A percentile compares a stretch with the other conserved stretches of the same genome.
Evolutionary conservation across 2,329 filamentous ascomycete species (phyloP).

Genomic region (Fusarium verrucosum): DNA sequence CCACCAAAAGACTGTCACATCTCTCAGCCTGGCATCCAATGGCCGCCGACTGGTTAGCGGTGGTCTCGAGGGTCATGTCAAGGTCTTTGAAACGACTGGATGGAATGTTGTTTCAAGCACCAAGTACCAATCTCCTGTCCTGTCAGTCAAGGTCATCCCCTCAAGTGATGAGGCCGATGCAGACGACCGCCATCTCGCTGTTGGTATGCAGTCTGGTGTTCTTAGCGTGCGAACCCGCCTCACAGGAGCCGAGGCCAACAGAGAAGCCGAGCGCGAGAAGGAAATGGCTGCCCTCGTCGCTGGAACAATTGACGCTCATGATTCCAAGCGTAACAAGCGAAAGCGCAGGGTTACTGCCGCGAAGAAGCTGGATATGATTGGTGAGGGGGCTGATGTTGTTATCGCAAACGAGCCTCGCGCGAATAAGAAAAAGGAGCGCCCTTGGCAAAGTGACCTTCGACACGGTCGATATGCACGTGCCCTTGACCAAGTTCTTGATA

Average conservation of each 20-base stretch:
- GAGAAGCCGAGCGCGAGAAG: conserved; percentile 79
- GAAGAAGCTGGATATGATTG: conserved; percentile 77
- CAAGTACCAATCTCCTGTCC: conserved; percentile 92
- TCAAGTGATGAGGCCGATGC: conserved; percentile 52
- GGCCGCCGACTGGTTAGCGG: conserved; percentile 85
- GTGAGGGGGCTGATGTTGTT: conserved; percentile 86
- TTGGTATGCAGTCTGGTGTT: conserved; percentile 95
- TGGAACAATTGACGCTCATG: conserved; percentile 80
- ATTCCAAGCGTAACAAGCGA: conserved; percentile 75
- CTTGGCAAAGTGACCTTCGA: conserved; percentile 85
- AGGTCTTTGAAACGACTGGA: conserved; percentile 90
- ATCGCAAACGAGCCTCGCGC: conserved; percentile 74
- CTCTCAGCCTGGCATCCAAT: conserved; percentile 81
- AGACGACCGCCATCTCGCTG: conserved; percentile 91
- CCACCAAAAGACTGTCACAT: conserved; percentile 97
- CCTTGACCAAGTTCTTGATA: conserved; percentile 79
- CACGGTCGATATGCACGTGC: conserved; percentile 80
- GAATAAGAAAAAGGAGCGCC: conserved; percentile 68
- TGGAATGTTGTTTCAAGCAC: conserved; percentile 97
- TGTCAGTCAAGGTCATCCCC: conserved; percentile 80
- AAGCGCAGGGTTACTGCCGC: conserved; percentile 63
- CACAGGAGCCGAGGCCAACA: conserved; percentile 80
- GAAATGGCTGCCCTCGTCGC: conserved; percentile 85
- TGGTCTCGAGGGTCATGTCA: conserved; percentile 93
- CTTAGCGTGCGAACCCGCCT: conserved; percentile 90